These are phyloP conservation scores for Reutealis trisperma DNA, from an alignment of 345 rosid species.

Conservation along the genomic window DNA sequence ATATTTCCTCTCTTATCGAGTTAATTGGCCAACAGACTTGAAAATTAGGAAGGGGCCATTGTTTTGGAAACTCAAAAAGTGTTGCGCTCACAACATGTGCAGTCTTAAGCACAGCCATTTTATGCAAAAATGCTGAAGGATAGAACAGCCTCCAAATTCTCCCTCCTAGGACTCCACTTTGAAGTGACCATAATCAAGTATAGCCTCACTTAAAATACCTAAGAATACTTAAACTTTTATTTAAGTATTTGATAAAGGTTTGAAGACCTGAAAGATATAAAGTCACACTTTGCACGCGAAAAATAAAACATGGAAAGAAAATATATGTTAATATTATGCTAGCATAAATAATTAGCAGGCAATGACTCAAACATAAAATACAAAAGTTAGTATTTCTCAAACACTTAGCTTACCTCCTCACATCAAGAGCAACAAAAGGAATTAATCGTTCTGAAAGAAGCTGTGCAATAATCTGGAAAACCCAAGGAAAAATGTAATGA, in stretches of 20 bases:
- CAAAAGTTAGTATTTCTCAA: neutral
- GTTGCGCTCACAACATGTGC: neutral
- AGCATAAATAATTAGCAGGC: neutral
- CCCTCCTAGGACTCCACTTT: neutral
- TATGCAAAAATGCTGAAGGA: neutral
- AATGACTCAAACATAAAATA: neutral
- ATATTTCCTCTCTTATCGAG: neutral
- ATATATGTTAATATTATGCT: neutral
- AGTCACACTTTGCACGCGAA: neutral
- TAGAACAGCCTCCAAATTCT: neutral
- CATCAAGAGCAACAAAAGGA: slow-evolving; percentile 98
- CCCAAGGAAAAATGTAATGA: slow-evolving; percentile 20
- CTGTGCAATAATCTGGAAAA: slow-evolving; percentile 90
- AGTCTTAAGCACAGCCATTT: neutral
- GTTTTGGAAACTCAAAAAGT: neutral
- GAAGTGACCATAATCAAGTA: neutral
- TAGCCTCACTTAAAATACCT: neutral
- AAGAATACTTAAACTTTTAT: neutral
- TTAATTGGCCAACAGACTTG: neutral
- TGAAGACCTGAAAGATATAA: neutral
- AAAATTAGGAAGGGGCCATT: neutral
- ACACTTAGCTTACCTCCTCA: slow-evolving; percentile 63
- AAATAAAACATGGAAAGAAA: neutral
- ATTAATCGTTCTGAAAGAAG: slow-evolving; percentile 96
- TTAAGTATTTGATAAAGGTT: slow-evolving; percentile 1